Evolutionary conservation across 257 asterid genomes (phyloP), one percentile per base, ranked within the genome.

Genomic region (Solanum appendiculatum): DNA sequence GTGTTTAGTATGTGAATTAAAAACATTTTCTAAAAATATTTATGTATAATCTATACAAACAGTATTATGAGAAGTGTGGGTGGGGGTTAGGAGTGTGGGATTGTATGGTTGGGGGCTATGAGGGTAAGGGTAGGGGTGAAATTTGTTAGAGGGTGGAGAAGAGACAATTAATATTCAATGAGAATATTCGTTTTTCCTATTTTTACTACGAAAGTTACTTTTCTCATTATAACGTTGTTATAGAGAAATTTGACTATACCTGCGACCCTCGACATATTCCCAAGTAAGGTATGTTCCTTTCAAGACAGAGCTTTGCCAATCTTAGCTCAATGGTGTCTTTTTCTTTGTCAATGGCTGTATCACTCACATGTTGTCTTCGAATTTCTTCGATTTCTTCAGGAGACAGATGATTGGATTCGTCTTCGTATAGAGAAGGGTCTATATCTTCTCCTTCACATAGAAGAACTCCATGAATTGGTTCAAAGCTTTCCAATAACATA

Each of bases 231-330:
- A 20, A 34, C 0, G 0, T 12, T 21, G 0, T 36, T 73, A 73
- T 36, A 73, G 2, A 73, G 81, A 73, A 10, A 12, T 36, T 73
- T 36, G 31, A 73, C 0, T 5, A 0, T 73, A 73, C 84, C 86
- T 96, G 99, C 2, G 98, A 95, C 1, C 99, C 99, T 42, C 99
- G 86, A 92, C 99, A 96, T 78, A 96, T 96, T 42, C 99, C 99
- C 66, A 96, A 72, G 87, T 92, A 96, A 7, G 99, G 99, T 18
- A 96, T 94, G 88, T 96, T 96, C 66, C 99, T 90, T 73, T 96
- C 96, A 16, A 94, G 93, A 89, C 99, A 96, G 56, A 95, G 94
- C 70, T 92, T 95, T 5, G 99, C 99, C 0, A 96, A 91, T 29
- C 94, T 87, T 12, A 96, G 73, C 84, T 96, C 99, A 39, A 96